Base-by-base conservation (phyloP, 108 stramenopile species). In the Epithemia pelagica region DNA sequence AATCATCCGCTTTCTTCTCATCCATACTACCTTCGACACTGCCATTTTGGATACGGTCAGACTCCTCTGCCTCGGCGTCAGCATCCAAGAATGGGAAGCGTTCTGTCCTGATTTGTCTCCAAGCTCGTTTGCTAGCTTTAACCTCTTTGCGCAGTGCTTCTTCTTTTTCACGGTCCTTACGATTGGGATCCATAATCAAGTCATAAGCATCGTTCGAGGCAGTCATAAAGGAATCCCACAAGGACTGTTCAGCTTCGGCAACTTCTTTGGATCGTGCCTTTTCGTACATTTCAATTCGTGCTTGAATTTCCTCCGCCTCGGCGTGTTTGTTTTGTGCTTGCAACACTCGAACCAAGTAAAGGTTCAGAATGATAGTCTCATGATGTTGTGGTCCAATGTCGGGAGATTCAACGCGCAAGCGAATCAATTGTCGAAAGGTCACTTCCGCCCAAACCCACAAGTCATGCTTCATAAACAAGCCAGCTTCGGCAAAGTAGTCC, bases 401-500 rank as follows among this genome's bases (percentile, higher is more conserved):
- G 19, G 91, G 91, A 25, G 83, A 80, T 59, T 85, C 82, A 23
- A 81, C 83, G 22, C 91, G 75, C 54, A 93, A 65, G 54, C 80
- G 76, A 65, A 93, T 85, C 60, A 93, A 67, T n/a, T 81, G 79
- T 0, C 78, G 61, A 1, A 90, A 62, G 1, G 88, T 93, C 21
- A 84, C 79, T 65, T 93, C 91, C 2, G 88, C 89, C 88, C 87
- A 90, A 28, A 82, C 80, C 54, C 85, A 30, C 58, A 90, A 59
- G 2, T 88, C 88, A 62, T 93, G 91, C 52, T 86, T 77, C 63
- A 93, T 75, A 70, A 93, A 93, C 30, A 93, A 54, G 2, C 88
- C 88, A 62, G 78, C 81, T 69, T 93, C 91, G 54, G 88, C 88
- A 76, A 93, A 93, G 77, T 93, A 93, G 66, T 93, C 91, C 64